phyloP scores from a whole-genome alignment of 2,329 filamentous ascomycete genomes.

The Xylariales sp. region DNA sequence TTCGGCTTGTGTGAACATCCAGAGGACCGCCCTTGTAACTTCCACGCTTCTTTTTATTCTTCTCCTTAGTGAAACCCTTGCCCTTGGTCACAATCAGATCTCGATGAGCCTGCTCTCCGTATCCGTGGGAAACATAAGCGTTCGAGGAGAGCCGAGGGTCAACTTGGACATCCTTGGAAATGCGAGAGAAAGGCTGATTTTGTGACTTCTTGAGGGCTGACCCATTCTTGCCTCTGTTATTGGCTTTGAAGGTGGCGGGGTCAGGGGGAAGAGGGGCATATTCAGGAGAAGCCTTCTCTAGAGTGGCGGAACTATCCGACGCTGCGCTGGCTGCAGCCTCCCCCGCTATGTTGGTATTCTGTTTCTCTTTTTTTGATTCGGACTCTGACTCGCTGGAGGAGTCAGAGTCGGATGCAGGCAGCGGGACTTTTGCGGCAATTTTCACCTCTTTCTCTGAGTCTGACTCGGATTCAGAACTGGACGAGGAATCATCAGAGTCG shows the following conservation, averaged over 20 bases:
- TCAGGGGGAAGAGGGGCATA: slow-evolving; percentile 66
- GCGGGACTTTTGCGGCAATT: slow-evolving; percentile 53
- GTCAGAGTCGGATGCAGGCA: slow-evolving; percentile 58
- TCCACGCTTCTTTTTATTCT: slow-evolving; percentile 97
- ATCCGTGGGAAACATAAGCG: slow-evolving; percentile 84
- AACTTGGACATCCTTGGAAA: slow-evolving; percentile 74
- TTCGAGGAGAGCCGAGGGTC: slow-evolving; percentile 80
- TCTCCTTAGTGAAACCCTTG: slow-evolving; percentile 99
- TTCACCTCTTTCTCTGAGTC: slow-evolving; percentile 47
- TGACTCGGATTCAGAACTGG: slow-evolving; percentile 48
- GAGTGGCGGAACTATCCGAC: slow-evolving; percentile 59
- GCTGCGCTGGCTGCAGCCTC: slow-evolving; percentile 46
- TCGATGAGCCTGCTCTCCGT: slow-evolving; percentile 87
- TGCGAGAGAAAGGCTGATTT: slow-evolving; percentile 80
- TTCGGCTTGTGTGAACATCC: slow-evolving; percentile 83
- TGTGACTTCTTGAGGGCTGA: slow-evolving; percentile 60
- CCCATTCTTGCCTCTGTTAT: slow-evolving; percentile 49
- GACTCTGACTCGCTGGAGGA: slow-evolving; percentile 52
- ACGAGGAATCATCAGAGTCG: slow-evolving; percentile 47
- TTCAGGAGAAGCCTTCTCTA: slow-evolving; percentile 65
- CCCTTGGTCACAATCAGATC: slow-evolving; percentile 92
- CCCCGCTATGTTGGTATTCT: slow-evolving; percentile 40
- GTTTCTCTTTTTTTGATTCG: slow-evolving; percentile 53
- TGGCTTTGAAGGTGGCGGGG: slow-evolving; percentile 58
- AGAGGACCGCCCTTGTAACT: slow-evolving; percentile 91